Conservation (phyloP, 2,329 filamentous ascomycete species). For the Alternaria infectoria region DNA sequence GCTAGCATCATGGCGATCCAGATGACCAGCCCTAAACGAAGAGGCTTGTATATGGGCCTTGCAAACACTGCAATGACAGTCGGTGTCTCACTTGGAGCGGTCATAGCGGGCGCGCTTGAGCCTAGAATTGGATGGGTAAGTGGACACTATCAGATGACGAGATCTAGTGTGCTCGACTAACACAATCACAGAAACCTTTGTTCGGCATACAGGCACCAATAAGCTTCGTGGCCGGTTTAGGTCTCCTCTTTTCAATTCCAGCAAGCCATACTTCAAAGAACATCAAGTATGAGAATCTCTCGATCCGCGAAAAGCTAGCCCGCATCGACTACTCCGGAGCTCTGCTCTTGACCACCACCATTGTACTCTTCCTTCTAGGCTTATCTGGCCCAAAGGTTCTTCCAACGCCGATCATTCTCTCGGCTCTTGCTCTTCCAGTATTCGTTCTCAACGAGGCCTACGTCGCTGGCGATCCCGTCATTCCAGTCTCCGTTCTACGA, state of each 20-base stretch:
- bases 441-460: slow-evolving; percentile 69
- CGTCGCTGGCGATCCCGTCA: slow-evolving; percentile 71
- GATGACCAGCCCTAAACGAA: slow-evolving; percentile 68
- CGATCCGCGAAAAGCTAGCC: slow-evolving; percentile 62
- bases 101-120: slow-evolving; percentile 71
- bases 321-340: slow-evolving; percentile 79
- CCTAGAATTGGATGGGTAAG: slow-evolving; percentile 73
- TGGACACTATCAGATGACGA: background rate
- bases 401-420: slow-evolving; percentile 65
- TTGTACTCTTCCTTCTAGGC: slow-evolving; percentile 75
- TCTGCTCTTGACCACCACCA: slow-evolving; percentile 58
- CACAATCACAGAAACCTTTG: slow-evolving; percentile 64
- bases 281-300: slow-evolving; percentile 45
- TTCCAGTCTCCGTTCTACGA: slow-evolving; percentile 72
- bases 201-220: slow-evolving; percentile 76
- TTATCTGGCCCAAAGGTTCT: slow-evolving; percentile 70
- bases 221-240: slow-evolving; percentile 65
- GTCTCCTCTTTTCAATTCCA: slow-evolving; percentile 72
- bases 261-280: slow-evolving; percentile 44
- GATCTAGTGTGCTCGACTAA: slow-evolving; percentile 2
- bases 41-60: slow-evolving; percentile 76
- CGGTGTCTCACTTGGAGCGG: slow-evolving; percentile 73
- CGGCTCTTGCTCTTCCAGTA: slow-evolving; percentile 57
- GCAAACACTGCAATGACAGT: slow-evolving; percentile 75
- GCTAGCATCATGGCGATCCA: slow-evolving; percentile 79